Base-by-base conservation (phyloP, 352 stramenopile species). In the Phytophthora brassicae region DNA sequence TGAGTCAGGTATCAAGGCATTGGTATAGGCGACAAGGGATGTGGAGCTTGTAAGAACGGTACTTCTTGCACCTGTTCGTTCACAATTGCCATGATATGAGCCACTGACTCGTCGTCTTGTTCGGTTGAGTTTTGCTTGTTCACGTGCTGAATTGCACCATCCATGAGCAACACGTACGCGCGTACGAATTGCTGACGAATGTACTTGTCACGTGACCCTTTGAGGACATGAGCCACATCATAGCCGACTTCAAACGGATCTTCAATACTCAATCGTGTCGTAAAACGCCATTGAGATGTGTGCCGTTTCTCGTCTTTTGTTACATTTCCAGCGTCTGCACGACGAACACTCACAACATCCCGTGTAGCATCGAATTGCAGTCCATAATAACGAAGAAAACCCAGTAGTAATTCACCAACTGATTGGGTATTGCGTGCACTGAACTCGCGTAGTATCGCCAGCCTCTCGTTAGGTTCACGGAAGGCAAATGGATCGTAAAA, bases 231-330 rank as follows among this genome's bases (percentile, higher is more conserved):
- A 6, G 95, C 96, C 41, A 99, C 96, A 70, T 99, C 93, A 72
- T 99, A 99, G 67, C 91, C 96, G 3, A 86, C 96, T 68, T 99
- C 97, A 75, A 99, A 99, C 2, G 97, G 97, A 75, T 99, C 97
- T 84, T 99, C 97, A 54, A 99, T 98, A 45, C 81, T 90, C 56
- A 94, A 45, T 0, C 86, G 80, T 47, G 80, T 88, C 56, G 89
- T 86, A 41, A 90, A 76, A 33, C 84, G 84, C 86, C 86, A 94
- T 46, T 92, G 70, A 45, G 66, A 67, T 19, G 73, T 70, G 28
- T 70, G 67, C 22, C 82, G 82, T 53, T 94, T 94, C 58, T 92
- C 86, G 17, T 84, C 83, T 52, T 94, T 94, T 22, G 70, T 77
- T 58, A 94, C 60, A 20, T 67, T 77, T 5, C 79, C 75, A 19